Evolutionary conservation across 176 grass and related monocot species (phyloP).

Genomic region (Musa troglodytarum): DNA sequence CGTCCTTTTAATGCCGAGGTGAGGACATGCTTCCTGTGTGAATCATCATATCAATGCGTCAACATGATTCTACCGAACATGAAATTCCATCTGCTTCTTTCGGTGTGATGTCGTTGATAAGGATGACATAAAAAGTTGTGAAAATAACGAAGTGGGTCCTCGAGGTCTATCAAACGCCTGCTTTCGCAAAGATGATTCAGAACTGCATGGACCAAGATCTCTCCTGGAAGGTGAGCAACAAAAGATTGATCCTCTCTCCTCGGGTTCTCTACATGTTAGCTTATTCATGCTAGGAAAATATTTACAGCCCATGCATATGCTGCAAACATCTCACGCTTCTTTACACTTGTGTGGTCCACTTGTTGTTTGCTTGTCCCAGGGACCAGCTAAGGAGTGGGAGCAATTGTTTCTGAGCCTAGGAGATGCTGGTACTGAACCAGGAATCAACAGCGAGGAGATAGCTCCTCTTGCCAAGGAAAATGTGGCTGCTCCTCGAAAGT

Average conservation of each 20-base stretch:
- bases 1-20: conserved; percentile 70
- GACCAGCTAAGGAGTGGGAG: conserved; percentile 82
- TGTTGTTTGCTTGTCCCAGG: conserved; percentile 17
- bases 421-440: conserved; percentile 43
- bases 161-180: conserved; percentile 46
- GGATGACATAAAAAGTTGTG: conserved; percentile 53
- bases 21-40: not conserved
- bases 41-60: not conserved
- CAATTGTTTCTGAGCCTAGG: conserved; percentile 42
- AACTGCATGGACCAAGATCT: conserved; percentile 94
- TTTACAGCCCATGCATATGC: no score
- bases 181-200: conserved; percentile 52
- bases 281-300: no score
- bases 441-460: conserved; percentile 60
- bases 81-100: not conserved
- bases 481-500: conserved; percentile 61
- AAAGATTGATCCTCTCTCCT: no score
- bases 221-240: conserved; percentile 74
- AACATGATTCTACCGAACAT: not conserved
- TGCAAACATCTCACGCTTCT: no score
- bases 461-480: conserved; percentile 78
- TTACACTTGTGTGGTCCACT: not conserved
- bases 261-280: no score
- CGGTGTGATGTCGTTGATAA: conserved; percentile 57
- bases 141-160: conserved; percentile 51